phyloP scores from a whole-genome alignment of 495 filamentous ascomycete species.

The Jackrogersella minutella region DNA sequence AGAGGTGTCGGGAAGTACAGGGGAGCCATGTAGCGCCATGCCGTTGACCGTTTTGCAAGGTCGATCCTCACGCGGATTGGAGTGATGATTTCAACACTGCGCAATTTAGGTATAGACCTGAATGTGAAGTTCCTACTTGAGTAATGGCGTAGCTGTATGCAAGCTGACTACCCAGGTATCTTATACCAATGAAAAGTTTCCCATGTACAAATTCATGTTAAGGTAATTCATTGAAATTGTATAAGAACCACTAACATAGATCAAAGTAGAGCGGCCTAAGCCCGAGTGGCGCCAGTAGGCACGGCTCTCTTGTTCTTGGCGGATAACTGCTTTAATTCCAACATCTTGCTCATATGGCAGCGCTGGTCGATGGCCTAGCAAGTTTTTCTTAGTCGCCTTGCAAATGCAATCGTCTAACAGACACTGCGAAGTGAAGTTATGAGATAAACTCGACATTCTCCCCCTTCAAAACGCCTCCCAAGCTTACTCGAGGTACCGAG shows the following conservation, averaged over 20 bases:
- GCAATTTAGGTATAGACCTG: conserved; percentile 11
- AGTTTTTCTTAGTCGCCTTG: not conserved
- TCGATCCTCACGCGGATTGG: conserved; percentile 15
- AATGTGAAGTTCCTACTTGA: conserved; percentile 14
- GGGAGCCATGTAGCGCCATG: conserved; percentile 23
- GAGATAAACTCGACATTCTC: not conserved
- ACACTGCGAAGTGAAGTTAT: conserved; percentile 4
- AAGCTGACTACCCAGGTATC: conserved; percentile 13
- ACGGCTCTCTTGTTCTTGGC: conserved; percentile 1
- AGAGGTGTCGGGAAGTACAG: conserved; percentile 9
- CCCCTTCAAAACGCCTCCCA: not conserved
- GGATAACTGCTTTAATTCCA: conserved; percentile 24
- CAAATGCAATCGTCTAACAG: not conserved
- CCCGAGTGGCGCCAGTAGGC: conserved; percentile 21
- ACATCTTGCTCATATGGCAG: not conserved
- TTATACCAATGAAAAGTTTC: conserved; percentile 9
- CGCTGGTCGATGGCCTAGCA: not conserved
- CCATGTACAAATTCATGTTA: not conserved
- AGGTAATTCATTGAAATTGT: conserved; percentile 2
- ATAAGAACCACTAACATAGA: conserved; percentile 5
- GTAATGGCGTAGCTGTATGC: conserved; percentile 12
- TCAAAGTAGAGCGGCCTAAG: not conserved
- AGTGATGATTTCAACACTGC: not conserved
- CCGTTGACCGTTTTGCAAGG: conserved; percentile 21
- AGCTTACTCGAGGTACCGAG: conserved; percentile 8